These are phyloP conservation scores for Phytophthora kernoviae DNA, from an alignment of 352 stramenopile genomes.

Conservation along the genomic window DNA sequence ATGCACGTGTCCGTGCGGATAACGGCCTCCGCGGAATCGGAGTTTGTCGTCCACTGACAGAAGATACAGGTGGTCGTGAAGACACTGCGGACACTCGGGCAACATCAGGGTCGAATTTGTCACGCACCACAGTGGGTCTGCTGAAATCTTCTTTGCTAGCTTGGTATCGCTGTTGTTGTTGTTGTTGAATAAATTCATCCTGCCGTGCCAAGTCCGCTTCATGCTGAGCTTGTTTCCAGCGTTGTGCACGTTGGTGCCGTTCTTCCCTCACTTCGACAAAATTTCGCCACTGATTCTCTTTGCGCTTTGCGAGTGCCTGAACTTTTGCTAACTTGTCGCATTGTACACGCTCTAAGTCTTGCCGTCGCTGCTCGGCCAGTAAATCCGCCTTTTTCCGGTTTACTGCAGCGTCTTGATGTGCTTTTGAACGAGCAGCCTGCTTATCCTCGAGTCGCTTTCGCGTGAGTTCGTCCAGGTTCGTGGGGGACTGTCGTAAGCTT, in stretches of 20 bases:
- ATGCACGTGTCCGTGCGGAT: constrained; percentile 31
- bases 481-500: constrained; percentile 38
- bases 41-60: constrained; percentile 1
- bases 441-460: constrained; percentile 38
- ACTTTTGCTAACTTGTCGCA: constrained; percentile 24
- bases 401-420: constrained; percentile 35
- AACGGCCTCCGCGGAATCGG: constrained; percentile 19
- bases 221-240: constrained; percentile 19
- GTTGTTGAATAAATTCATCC: constrained; percentile 27
- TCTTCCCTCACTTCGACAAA: constrained; percentile 16
- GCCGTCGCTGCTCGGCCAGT: constrained; percentile 16
- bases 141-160: background rate
- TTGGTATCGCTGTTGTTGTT: constrained; percentile 12
- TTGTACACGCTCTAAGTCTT: constrained; percentile 12
- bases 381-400: constrained; percentile 34
- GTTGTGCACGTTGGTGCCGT: constrained; percentile 26
- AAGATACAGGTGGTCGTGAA: constrained; percentile 3
- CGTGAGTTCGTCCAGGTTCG: constrained; percentile 41
- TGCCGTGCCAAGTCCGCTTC: constrained; percentile 18
- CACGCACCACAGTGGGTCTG: constrained; percentile 2
- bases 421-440: constrained; percentile 28
- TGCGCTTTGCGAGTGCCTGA: constrained; percentile 18
- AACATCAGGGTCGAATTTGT: constrained; percentile 2
- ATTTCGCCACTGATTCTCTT: constrained; percentile 19
- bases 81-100: background rate